Percentiles rank a stretch among this genome's conserved stretches.
Evolutionary conservation across 257 asterid species (phyloP).

Genomic region (Verbena officinalis): DNA sequence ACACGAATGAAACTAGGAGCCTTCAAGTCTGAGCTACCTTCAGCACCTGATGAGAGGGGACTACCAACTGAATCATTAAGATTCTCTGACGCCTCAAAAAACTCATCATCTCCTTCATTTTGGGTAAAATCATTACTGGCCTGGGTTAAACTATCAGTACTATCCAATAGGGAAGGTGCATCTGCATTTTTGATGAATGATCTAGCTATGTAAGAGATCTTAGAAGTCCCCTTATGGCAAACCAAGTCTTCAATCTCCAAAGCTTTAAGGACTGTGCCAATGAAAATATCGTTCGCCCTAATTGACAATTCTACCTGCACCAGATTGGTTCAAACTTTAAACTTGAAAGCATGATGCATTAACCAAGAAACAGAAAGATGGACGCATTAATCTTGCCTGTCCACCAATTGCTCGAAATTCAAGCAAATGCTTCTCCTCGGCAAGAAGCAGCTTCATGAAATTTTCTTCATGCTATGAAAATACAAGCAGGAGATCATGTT

Average conservation of each 20-base stretch:
- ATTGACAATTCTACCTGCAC: conserved; percentile 87
- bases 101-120: conserved; percentile 85
- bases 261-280: conserved; percentile 87
- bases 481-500: conserved; percentile 28
- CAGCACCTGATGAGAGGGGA: conserved; percentile 45
- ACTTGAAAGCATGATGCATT: conserved; percentile 21
- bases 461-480: conserved; percentile 56
- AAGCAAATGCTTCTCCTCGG: conserved; percentile 80
- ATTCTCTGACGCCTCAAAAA: conserved; percentile 85
- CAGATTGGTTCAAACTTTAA: conserved; percentile 26
- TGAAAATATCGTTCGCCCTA: conserved; percentile 71
- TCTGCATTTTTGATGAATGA: conserved; percentile 76
- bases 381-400: conserved; percentile 54
- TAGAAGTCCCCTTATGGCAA: conserved; percentile 48
- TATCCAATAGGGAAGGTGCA: conserved; percentile 51
- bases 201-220: conserved; percentile 69
- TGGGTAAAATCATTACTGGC: conserved; percentile 44
- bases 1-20: conserved; percentile 78
- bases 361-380: conserved; percentile 17
- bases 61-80: conserved; percentile 71
- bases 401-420: conserved; percentile 98
- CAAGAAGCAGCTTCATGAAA: conserved; percentile 73
- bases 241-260: conserved; percentile 90
- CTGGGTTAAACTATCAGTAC: conserved; percentile 37
- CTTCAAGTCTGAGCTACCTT: conserved; percentile 41